Percentiles rank a stretch among this genome's conserved stretches.
These are phyloP conservation scores for Fraxinus nigra DNA, from an alignment of 305 asterid species.

Conservation along the genomic window DNA sequence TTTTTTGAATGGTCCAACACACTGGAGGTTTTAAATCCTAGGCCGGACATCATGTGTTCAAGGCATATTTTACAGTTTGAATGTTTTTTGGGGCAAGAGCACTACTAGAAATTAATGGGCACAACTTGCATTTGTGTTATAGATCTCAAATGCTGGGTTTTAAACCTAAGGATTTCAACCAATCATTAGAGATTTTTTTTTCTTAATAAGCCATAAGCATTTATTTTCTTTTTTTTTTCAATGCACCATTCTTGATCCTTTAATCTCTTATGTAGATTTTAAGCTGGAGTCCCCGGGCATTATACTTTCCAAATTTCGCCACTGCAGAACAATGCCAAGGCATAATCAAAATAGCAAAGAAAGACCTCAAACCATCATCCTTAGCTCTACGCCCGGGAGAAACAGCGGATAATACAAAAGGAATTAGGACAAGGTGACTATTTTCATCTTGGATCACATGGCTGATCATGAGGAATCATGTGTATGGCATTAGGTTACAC, in stretches of 20 bases:
- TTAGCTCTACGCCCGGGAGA: constrained; percentile 87
- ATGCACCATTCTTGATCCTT: constrained; percentile 11
- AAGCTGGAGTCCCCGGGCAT: constrained; percentile 87
- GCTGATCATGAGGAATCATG: constrained; percentile 13
- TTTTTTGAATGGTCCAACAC: neutral
- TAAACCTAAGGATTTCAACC: neutral
- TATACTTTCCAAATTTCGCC: constrained; percentile 88
- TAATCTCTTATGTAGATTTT: constrained; percentile 48
- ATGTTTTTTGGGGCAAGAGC: neutral
- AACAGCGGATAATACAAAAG: constrained; percentile 71
- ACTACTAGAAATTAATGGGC: neutral
- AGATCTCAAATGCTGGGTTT: neutral
- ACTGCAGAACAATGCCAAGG: constrained; percentile 73
- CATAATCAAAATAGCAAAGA: constrained; percentile 59
- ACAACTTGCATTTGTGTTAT: neutral
- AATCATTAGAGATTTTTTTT: neutral
- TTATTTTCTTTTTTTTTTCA: neutral
- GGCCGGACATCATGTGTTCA: neutral
- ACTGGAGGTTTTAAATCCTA: neutral
- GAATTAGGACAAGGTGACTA: constrained; percentile 87
- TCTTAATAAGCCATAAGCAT: neutral
- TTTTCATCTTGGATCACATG: constrained; percentile 17
- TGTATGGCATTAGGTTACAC: neutral
- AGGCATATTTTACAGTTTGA: constrained; percentile 12
- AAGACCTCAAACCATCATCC: constrained; percentile 58